Evolutionary conservation across 108 stramenopile genomes (phyloP), one percentile per base, ranked within the genome.

Genomic region (Nitzschia inconspicua): DNA sequence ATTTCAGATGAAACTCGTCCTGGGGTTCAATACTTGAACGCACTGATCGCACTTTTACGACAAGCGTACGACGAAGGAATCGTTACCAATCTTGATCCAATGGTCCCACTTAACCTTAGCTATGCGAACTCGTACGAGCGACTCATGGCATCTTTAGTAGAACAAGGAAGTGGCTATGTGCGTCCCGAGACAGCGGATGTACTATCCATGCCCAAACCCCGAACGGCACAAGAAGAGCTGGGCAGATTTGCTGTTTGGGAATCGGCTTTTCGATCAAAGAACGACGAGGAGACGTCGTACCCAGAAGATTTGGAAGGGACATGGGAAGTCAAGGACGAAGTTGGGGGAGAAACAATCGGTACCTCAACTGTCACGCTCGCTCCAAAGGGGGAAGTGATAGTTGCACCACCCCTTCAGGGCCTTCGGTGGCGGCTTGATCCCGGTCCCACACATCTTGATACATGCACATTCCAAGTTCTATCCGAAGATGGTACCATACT

Each of bases 361-460:
- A 65, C 71, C 22, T 75, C 84, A 6, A 70, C 68, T 11, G 84
- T 93, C 3, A 65, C 52, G 11, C 73, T 93, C 22, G 39, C 65
- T 27, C 79, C 84, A 26, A 47, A 73, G 36, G 91, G 91, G 19
- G 68, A 75, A 34, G 84, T 93, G 2, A 34, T 50, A 20, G 78
- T 89, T 10, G 72, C 70, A n/a, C 66, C 77, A 37, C 87, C 88
- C 10, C 63, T 89, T 65, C 78, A 84, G 52, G 91, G 91, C 3
- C 67, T 90, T n/a, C 70, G 79, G 35, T 94, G 93, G 93, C 70
- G 93, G 29, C 60, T 88, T 4, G 89, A 91, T 65, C 79, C 93
- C 8, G 93, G 93, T 5, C 93, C 93, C 13, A 91, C 93, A n/a
- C 93, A 94, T 71, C 58, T 94, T 10, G 93, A 94, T 53, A 94